These are phyloP conservation scores for Kodamaea fukazawae DNA, from an alignment of 805 yeast genomes.

Conservation along the genomic window DNA sequence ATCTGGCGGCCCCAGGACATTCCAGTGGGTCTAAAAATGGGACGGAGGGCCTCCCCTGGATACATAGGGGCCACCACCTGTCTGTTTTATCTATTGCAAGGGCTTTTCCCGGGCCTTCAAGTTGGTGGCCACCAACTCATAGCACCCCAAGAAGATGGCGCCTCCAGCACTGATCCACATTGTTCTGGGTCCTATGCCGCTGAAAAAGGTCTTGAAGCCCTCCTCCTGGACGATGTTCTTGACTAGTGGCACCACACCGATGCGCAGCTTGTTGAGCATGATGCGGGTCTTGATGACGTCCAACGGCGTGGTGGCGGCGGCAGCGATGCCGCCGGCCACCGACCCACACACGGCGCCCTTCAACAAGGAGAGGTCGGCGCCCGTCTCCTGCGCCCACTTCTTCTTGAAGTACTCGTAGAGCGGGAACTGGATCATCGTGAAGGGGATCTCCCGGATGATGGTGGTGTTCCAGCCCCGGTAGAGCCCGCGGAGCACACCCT, in stretches of 20 bases:
- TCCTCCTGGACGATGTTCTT: slow-evolving; percentile 61
- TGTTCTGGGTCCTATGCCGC: slow-evolving; percentile 93
- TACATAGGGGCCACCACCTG: too few species aligned
- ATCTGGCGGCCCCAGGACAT: too few species aligned
- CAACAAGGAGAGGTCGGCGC: slow-evolving; percentile 50
- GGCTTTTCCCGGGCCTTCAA: background rate
- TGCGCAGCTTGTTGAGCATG: slow-evolving; percentile 63
- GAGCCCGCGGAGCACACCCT: slow-evolving; percentile 72
- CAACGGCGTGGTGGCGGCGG: slow-evolving; percentile 76
- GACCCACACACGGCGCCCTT: slow-evolving; percentile 87
- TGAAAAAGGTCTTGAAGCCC: slow-evolving; percentile 68
- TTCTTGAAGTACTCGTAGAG: slow-evolving; percentile 79
- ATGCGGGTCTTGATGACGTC: slow-evolving; percentile 81
- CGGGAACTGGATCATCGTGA: slow-evolving; percentile 94
- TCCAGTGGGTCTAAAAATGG: too few species aligned
- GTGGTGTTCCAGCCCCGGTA: slow-evolving; percentile 95
- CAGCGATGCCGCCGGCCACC: slow-evolving; percentile 78
- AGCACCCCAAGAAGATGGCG: slow-evolving; percentile 92
- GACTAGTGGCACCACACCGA: slow-evolving; percentile 48
- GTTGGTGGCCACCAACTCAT: slow-evolving; percentile 56
- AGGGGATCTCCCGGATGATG: slow-evolving; percentile 92
- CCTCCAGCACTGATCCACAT: slow-evolving; percentile 99
- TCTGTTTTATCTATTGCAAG: too few species aligned
- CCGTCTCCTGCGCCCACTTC: slow-evolving; percentile 44
- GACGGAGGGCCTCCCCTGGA: too few species aligned